Percentiles rank a stretch among this genome's conserved stretches.
phyloP scores from a whole-genome alignment of 2,329 filamentous ascomycete species.

The Apiospora pterosperma region DNA sequence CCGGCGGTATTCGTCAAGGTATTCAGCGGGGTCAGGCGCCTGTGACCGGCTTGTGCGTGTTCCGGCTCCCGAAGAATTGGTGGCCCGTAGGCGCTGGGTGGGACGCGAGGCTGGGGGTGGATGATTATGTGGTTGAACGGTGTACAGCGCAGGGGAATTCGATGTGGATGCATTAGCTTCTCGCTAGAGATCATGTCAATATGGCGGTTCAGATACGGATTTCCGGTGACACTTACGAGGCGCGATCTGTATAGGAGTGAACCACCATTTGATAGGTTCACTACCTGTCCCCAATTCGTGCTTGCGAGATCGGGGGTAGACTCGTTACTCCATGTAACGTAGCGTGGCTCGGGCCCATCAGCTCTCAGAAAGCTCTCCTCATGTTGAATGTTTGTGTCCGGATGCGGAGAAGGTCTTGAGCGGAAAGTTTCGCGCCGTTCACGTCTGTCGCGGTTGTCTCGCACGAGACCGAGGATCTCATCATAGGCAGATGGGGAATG shows the following conservation, averaged over 20 bases:
- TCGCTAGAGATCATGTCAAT: neutral
- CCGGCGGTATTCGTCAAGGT: conserved; percentile 6
- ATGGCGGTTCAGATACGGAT: neutral
- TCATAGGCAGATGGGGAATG: neutral
- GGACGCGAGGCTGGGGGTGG: neutral
- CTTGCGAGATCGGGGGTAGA: neutral
- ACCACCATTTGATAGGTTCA: neutral
- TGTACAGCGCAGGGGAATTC: neutral
- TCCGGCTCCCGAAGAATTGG: neutral
- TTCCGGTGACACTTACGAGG: neutral
- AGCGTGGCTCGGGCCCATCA: neutral
- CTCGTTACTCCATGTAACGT: conserved; percentile 2
- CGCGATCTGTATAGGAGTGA: neutral
- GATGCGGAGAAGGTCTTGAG: neutral
- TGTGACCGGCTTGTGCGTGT: neutral
- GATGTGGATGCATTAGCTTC: neutral
- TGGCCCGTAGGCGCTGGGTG: neutral
- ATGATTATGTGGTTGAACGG: neutral
- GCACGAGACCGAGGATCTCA: neutral
- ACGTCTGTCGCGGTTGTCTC: neutral
- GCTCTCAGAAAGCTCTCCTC: conserved; percentile 4
- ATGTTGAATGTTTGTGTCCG: neutral
- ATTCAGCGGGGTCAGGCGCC: conserved; percentile 7
- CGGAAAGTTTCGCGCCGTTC: neutral
- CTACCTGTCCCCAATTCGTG: neutral